Base-by-base conservation (phyloP, 805 yeast genomes). In the Scheffersomyces spartinae region DNA sequence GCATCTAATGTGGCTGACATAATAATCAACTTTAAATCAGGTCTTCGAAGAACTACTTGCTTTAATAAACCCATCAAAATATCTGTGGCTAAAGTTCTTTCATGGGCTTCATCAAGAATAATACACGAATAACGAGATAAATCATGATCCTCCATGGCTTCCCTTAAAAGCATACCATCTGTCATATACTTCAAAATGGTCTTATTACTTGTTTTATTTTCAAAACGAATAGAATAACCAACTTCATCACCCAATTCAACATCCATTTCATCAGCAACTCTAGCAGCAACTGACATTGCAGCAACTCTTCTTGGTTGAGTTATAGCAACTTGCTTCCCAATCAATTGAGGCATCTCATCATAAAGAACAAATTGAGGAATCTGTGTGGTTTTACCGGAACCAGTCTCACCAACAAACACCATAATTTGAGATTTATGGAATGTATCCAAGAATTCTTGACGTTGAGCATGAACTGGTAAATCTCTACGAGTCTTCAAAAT, bases 1-100 rank as follows among this genome's bases (percentile, higher is more conserved):
- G 97, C 96, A 58, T 88, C 97, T 49, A 88, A 66, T 2, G 98
- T 91, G 34, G 97, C 98, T 40, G 96, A 85, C 97, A 88, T 88
- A 48, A 88, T 75, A 36, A 88, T 85, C 40, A 88, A 69, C 50
- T 91, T 91, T 45, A 88, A 65, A 45, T 88, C 96, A 12, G 83
- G 76, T 52, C 97, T 71, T 52, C 93, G 69, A 18, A 52, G 40
- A 15, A 83, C 69, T 23, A 88, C 76, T 46, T 85, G 82, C 51
- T 88, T 88, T 43, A 88, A 56, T 33, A 88, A 61, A 33, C 97
- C 97, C 97, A 88, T 88, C 38, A 88, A 61, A 32, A 88, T 88
- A 68, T 88, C 98, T 0, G 98, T 88, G 18, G 97, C 84, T 41
- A 88, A 64, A 0, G 98, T 91, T 52, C 98, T 77, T 56, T 88